Evolutionary conservation across 2,329 filamentous ascomycete genomes (phyloP).

Genomic region (Elsinoe arachidis): DNA sequence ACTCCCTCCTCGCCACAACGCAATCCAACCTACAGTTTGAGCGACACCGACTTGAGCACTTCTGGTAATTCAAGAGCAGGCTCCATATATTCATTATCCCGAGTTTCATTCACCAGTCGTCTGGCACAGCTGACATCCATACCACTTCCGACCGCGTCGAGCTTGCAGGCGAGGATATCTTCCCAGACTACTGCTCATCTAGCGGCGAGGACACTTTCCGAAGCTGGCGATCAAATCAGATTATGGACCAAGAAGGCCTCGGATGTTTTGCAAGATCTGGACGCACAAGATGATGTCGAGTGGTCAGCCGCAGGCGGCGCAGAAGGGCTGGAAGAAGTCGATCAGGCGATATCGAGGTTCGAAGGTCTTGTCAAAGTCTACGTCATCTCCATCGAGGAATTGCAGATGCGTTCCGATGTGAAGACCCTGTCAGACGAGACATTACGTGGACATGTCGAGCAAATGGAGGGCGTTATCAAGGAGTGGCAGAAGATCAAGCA

Average conservation of each 20-base stretch:
- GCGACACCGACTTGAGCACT: neutral
- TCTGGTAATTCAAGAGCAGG: constrained; percentile 50
- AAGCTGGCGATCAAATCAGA: constrained; percentile 83
- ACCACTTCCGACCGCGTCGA: constrained; percentile 75
- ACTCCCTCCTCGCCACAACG: constrained; percentile 1
- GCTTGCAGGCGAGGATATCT: constrained; percentile 72
- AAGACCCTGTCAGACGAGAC: constrained; percentile 59
- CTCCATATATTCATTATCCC: constrained; percentile 88
- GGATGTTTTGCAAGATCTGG: constrained; percentile 77
- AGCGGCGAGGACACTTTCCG: constrained; percentile 74
- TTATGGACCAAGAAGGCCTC: constrained; percentile 90
- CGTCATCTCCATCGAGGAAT: constrained; percentile 82
- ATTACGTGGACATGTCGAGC: constrained; percentile 64
- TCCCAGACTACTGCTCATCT: constrained; percentile 76
- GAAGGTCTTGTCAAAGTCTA: constrained; percentile 87
- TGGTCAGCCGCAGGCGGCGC: constrained; percentile 86
- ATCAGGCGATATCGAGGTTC: constrained; percentile 68
- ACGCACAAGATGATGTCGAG: constrained; percentile 94
- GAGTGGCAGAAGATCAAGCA: constrained; percentile 79
- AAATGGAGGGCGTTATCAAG: constrained; percentile 79
- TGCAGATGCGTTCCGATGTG: constrained; percentile 75
- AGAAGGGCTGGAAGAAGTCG: constrained; percentile 63
- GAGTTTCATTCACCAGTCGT: constrained; percentile 87
- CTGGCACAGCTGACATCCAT: constrained; percentile 86
- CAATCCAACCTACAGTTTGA: neutral